Conservation (phyloP, 2,329 filamentous ascomycete genomes). For the Xylaria sp. region DNA sequence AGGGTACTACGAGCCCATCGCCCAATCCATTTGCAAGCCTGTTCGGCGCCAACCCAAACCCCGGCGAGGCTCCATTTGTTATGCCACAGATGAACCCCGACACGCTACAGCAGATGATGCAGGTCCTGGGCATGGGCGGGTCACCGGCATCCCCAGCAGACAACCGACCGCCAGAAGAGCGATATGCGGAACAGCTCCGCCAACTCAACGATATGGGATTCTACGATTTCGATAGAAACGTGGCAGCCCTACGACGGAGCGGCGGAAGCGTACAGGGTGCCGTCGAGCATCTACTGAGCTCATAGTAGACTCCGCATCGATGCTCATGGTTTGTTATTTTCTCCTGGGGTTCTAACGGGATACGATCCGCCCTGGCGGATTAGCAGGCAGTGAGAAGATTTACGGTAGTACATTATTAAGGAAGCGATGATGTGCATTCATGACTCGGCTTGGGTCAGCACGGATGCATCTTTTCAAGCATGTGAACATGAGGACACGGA, state of each 20-base stretch:
- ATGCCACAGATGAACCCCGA: constrained; percentile 65
- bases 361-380: not conserved
- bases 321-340: not conserved
- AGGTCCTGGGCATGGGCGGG: constrained; percentile 57
- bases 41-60: constrained; percentile 58
- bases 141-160: constrained; percentile 70
- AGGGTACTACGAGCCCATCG: constrained; percentile 49
- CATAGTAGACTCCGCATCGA: constrained; percentile 28
- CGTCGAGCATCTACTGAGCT: constrained; percentile 75
- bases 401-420: constrained; percentile 22
- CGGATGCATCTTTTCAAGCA: constrained; percentile 10
- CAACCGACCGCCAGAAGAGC: constrained; percentile 90
- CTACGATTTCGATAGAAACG: constrained; percentile 93
- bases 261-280: constrained; percentile 96
- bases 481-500: constrained; percentile 10
- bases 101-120: constrained; percentile 64
- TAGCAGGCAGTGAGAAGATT: constrained; percentile 4
- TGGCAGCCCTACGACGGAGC: constrained; percentile 85
- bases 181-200: constrained; percentile 87
- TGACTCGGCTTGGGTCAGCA: constrained; percentile 8
- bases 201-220: constrained; percentile 99
- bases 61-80: constrained; percentile 51
- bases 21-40: constrained; percentile 76
- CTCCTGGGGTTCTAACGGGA: not conserved
- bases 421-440: constrained; percentile 7